phyloP scores from a whole-genome alignment of 805 yeast genomes.

The Cyberlindnera mississippiensis region DNA sequence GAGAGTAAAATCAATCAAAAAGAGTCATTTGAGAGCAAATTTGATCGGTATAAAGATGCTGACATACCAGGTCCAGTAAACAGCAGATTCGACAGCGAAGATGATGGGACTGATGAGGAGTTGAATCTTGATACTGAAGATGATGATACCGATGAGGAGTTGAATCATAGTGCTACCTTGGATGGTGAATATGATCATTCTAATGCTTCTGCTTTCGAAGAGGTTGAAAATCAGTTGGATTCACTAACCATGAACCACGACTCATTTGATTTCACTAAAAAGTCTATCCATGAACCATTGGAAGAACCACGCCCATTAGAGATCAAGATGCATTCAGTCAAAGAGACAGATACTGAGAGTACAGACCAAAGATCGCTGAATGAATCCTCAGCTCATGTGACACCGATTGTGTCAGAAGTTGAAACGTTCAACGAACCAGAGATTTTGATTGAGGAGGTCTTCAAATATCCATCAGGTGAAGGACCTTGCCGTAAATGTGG shows the following conservation, averaged over 20 bases:
- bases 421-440: too few species aligned
- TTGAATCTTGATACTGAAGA: background rate
- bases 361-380: background rate
- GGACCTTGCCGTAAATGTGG: constrained; percentile 83
- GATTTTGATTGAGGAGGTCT: too few species aligned
- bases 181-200: background rate
- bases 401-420: background rate
- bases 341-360: constrained; percentile 12
- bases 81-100: too few species aligned
- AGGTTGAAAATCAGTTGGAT: constrained; percentile 20
- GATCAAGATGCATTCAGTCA: constrained; percentile 17
- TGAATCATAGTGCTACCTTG: background rate
- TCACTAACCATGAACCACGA: constrained; percentile 13
- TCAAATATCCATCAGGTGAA: constrained; percentile 50
- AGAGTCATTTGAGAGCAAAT: too few species aligned
- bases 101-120: constrained; percentile 1
- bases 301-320: constrained; percentile 3
- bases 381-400: background rate
- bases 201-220: constrained; percentile 16
- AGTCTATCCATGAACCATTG: background rate
- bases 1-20: too few species aligned
- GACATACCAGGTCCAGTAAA: too few species aligned
- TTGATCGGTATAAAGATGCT: too few species aligned
- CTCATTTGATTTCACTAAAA: constrained; percentile 12
- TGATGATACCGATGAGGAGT: background rate